A percentile compares a stretch with the other conserved stretches of the same genome.
phyloP scores from a whole-genome alignment of 257 asterid genomes.

The Agastache rugosa region DNA sequence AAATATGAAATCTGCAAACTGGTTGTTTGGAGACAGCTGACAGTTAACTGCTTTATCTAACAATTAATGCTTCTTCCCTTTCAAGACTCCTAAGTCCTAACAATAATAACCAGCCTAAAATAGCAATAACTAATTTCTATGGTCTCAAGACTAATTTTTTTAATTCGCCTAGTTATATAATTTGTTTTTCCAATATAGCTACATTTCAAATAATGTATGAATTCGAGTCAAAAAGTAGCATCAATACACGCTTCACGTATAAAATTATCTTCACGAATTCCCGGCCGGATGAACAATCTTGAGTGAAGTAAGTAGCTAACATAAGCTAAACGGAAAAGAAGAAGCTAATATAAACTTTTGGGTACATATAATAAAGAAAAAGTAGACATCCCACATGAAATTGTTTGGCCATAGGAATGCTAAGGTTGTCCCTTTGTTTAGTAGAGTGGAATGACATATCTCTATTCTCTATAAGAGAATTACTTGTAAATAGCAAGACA shows the following conservation, averaged over 20 bases:
- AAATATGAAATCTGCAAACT: not conserved
- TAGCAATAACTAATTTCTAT: not conserved
- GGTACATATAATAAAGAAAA: conserved; percentile 3
- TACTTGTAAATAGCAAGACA: conserved; percentile 40
- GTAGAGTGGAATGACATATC: conserved; percentile 39
- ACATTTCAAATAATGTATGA: too few species aligned
- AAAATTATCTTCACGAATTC: not conserved
- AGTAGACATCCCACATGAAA: conserved; percentile 42
- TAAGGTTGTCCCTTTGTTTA: conserved; percentile 39
- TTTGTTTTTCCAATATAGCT: too few species aligned
- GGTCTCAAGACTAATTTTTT: not conserved
- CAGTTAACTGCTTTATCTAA: conserved; percentile 18
- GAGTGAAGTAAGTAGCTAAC: conserved; percentile 15
- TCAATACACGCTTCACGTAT: not conserved
- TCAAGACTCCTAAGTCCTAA: not conserved
- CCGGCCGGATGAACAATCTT: not conserved
- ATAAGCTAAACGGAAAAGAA: not conserved
- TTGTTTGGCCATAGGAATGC: conserved; percentile 36
- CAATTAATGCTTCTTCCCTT: not conserved
- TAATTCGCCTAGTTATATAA: not conserved
- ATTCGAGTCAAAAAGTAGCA: not conserved
- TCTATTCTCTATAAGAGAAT: conserved; percentile 25
- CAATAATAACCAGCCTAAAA: not conserved
- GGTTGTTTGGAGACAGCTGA: conserved; percentile 20
- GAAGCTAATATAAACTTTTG: not conserved